Conservation (phyloP, 2,329 filamentous ascomycete species). For the Alternaria sp. region DNA sequence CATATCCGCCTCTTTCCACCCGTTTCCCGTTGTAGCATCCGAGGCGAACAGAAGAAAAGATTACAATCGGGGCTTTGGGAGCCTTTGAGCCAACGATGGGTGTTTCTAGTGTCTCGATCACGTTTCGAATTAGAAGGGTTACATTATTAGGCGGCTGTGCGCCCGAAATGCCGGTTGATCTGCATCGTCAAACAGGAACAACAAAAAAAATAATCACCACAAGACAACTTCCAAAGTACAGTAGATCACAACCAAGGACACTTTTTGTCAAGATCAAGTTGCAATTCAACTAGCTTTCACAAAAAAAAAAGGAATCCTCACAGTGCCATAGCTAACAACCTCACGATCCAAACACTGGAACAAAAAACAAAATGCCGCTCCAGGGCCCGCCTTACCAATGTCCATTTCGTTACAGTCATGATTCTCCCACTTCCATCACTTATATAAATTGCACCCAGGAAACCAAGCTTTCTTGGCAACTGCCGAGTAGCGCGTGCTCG, state of each 20-base stretch:
- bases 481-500: neutral
- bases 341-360: too few species aligned
- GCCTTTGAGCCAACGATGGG: neutral
- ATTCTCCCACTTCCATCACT: neutral
- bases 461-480: neutral
- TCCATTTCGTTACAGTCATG: neutral
- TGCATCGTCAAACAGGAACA: constrained; percentile 3
- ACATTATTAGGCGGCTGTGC: neutral
- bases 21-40: neutral
- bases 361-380: too few species aligned
- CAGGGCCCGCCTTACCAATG: neutral
- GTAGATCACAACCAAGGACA: neutral
- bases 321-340: too few species aligned
- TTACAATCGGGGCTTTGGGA: neutral
- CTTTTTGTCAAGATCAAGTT: neutral
- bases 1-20: neutral
- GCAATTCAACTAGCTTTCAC: neutral
- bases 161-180: constrained; percentile 18
- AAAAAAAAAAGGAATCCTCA: too few species aligned
- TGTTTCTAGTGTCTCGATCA: constrained; percentile 1
- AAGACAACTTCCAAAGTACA: neutral
- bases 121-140: constrained; percentile 21
- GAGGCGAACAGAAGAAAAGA: neutral
- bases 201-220: neutral
- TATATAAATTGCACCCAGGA: neutral